These are phyloP conservation scores for Chlorella sp. DNA, from an alignment of 139 green algal species.

Conservation along the genomic window DNA sequence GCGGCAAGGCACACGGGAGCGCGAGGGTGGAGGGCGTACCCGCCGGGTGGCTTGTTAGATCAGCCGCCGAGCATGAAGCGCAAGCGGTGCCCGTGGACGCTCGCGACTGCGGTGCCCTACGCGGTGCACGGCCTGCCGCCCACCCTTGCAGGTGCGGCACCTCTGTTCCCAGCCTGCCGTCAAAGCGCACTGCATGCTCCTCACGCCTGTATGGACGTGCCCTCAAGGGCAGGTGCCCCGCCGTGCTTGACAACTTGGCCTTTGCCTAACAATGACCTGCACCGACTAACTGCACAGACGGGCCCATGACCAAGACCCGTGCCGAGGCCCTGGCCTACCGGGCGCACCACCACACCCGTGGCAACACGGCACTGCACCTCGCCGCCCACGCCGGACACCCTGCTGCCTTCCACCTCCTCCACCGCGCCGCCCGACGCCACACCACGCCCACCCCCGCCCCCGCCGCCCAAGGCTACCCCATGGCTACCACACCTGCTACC, in stretches of 20 bases:
- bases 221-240: no score
- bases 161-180: no score
- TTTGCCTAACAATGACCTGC: background rate
- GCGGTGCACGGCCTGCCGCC: background rate
- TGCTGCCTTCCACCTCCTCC: background rate
- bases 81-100: background rate
- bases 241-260: background rate
- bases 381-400: background rate
- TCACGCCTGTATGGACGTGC: no score
- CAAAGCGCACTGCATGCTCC: no score
- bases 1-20: no score
- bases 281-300: background rate
- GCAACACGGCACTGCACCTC: background rate
- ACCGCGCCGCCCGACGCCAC: background rate
- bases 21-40: background rate
- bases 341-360: background rate
- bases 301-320: background rate
- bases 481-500: no score
- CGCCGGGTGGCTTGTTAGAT: background rate
- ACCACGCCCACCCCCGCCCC: background rate
- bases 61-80: background rate
- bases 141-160: background rate
- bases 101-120: background rate
- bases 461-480: no score
- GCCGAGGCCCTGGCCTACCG: background rate